Base-by-base conservation (phyloP, 768 basidiomycete genomes). In the Paxillus ammoniavirescens region DNA sequence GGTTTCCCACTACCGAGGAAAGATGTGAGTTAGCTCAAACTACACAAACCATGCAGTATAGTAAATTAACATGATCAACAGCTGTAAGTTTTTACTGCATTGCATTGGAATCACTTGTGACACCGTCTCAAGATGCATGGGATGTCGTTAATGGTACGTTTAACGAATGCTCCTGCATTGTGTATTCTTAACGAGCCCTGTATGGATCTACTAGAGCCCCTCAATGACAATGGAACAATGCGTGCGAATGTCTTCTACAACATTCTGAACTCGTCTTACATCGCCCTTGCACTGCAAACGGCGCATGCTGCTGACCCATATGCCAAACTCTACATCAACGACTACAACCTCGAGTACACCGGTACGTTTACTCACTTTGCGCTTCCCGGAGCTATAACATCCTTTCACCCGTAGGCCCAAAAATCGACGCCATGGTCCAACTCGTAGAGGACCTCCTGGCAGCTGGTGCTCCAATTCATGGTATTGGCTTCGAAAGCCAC, bases 401-500 rank as follows among this genome's bases (percentile, higher is more conserved):
- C 33, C 8, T 40, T 33, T 4, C 23, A 23, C 3, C 6, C 31
- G 1, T 38, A 58, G 62, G 62, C 6, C 42, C 54, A 15, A 63
- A 64, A 42, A 63, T 82, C 14, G 79, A 81, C 41, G 77, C 79
- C 17, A 78, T 84, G 74, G 66, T 76, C 56, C 77, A 75, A 55
- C 77, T 85, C 48, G 76, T 83, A 18, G 70, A 75, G 51, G 65
- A 71, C 17, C 77, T 86, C 46, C 62, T 79, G 55, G 68, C 70
- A 0, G 68, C 72, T 26, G 77, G 76, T 21, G 75, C 75, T 1
- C 83, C 84, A 5, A 72, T 86, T 59, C 79, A 85, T 61, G 84
- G 83, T 38, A 70, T 88, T 43, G 85, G 85, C 52, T 72, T 84
- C 50, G 79, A 86, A 69, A 68, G 73, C 47, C 85, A 86, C 65